Conservation (phyloP, 2,329 filamentous ascomycete genomes). For the Paraphaeosphaeria minitans region DNA sequence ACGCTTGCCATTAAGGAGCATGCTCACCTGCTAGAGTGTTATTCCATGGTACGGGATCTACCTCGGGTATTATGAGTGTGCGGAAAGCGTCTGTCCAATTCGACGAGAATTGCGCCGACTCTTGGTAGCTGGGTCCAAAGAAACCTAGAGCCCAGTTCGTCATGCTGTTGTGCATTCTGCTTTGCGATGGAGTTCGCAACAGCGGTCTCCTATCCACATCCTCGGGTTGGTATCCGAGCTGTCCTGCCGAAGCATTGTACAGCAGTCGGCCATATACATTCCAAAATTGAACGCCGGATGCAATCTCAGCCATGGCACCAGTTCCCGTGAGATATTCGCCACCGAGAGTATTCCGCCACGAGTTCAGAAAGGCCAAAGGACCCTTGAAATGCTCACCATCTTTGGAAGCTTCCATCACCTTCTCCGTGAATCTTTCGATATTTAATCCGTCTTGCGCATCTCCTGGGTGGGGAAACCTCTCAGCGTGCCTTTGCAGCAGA, state of each 20-base stretch:
- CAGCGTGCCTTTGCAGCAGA: slow-evolving; percentile 60
- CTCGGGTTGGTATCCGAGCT: slow-evolving; percentile 55
- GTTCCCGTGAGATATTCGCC: slow-evolving; percentile 54
- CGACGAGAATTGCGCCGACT: slow-evolving; percentile 46
- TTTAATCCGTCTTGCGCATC: slow-evolving; percentile 55
- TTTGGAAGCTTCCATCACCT: slow-evolving; percentile 54
- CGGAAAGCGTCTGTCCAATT: slow-evolving; percentile 53
- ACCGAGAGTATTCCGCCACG: slow-evolving; percentile 56
- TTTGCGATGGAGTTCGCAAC: slow-evolving; percentile 60
- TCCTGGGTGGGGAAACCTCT: slow-evolving; percentile 56
- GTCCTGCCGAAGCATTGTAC: slow-evolving; percentile 56
- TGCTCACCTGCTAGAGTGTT: slow-evolving; percentile 35
- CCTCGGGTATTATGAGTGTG: slow-evolving; percentile 58
- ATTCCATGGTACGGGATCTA: slow-evolving; percentile 55
- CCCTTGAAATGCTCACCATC: slow-evolving; percentile 51
- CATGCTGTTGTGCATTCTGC: slow-evolving; percentile 60
- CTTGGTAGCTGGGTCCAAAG: slow-evolving; percentile 55
- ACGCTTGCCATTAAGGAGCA: background rate
- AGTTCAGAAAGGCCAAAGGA: slow-evolving; percentile 59
- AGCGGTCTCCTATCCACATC: slow-evolving; percentile 57
- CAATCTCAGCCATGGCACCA: slow-evolving; percentile 58
- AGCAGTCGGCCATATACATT: slow-evolving; percentile 60
- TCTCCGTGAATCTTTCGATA: slow-evolving; percentile 55
- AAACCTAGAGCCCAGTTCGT: slow-evolving; percentile 60
- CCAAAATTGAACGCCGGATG: slow-evolving; percentile 59